phyloP scores from a whole-genome alignment of 331 rosid genomes.

The Prunus yedoensis region DNA sequence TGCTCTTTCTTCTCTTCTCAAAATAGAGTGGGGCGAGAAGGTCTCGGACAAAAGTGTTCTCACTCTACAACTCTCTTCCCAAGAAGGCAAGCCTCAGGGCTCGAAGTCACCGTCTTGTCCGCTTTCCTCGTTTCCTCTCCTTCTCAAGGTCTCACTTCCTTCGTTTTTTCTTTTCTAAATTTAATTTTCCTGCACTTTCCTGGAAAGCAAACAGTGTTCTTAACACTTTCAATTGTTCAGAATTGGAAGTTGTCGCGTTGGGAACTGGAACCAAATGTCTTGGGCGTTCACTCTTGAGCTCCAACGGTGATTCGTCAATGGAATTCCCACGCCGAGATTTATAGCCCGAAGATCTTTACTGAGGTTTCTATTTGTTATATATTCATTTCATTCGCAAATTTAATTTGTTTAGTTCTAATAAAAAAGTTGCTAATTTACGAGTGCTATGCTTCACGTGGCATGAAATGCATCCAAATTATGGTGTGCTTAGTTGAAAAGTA shows the following conservation, averaged over 20 bases:
- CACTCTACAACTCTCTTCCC: conserved; percentile 59
- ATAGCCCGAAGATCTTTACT: conserved; percentile 76
- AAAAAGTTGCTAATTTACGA: too few relatives aligned
- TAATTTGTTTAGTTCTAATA: background rate
- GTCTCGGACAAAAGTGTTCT: conserved; percentile 53
- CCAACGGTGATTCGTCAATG: conserved; percentile 76
- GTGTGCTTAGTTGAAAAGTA: background rate
- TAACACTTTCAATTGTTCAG: conserved; percentile 26
- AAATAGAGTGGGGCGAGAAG: conserved; percentile 40
- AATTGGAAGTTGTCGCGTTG: conserved; percentile 65
- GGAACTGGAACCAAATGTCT: conserved; percentile 96
- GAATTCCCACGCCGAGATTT: conserved; percentile 88
- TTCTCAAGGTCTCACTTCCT: conserved; percentile 43
- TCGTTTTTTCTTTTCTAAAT: background rate
- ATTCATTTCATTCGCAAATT: background rate
- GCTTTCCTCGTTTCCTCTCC: conserved; percentile 84
- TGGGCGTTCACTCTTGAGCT: conserved; percentile 67
- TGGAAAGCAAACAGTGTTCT: background rate
- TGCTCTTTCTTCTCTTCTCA: conserved; percentile 31
- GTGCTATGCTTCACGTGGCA: background rate
- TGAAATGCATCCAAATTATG: background rate
- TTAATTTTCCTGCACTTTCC: background rate
- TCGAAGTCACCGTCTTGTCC: conserved; percentile 82
- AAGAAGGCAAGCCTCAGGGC: conserved; percentile 96
- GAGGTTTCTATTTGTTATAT: conserved; percentile 42